Evolutionary conservation across 345 rosid species (phyloP), one percentile per base, ranked within the genome.

Genomic region (Excoecaria agallocha): DNA sequence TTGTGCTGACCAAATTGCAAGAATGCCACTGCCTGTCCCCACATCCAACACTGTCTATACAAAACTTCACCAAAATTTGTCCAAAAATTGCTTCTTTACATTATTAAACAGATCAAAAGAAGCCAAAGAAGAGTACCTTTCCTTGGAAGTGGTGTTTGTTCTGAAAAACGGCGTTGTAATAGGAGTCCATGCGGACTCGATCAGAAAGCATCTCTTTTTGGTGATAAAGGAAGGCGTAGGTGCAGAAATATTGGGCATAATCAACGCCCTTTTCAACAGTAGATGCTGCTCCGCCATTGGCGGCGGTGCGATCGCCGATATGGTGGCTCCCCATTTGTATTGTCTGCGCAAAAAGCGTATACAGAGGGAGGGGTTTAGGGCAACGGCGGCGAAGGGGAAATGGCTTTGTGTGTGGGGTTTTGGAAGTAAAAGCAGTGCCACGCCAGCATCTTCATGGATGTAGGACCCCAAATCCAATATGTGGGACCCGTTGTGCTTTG

Each of bases 161-260:
- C 76, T 82, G 73, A 76, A 90, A 90, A 75, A 95, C 82, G 62
- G 99, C 77, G 76, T 85, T 85, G 85, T 43, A 90, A 81, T 95
- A 95, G 19, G 99, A 97, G 82, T 95, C 96, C 98, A 95, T 95
- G 82, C 99, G 98, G 49, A 95, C 97, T 74, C 94, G 88, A 81
- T 95, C 99, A 56, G 89, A 90, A 77, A 95, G 98, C 99, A 95
- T 95, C 74, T 95, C 98, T 63, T 95, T 93, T 86, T 95, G 99
- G 89, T 95, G 99, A 83, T 88, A 93, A 52, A 95, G 93, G 68
- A 84, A 93, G 16, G 97, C 83, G 79, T 93, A 93, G 3, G 96
- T 89, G 80, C 99, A 93, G 83, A 93, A 95, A 78, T 95, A 95
- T 6, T 95, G 74, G 3, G 96, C 97, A 81, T 80, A 95, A 81